phyloP scores from a whole-genome alignment of 2,329 filamentous ascomycete species.

The Keithomyces neogunnii region DNA sequence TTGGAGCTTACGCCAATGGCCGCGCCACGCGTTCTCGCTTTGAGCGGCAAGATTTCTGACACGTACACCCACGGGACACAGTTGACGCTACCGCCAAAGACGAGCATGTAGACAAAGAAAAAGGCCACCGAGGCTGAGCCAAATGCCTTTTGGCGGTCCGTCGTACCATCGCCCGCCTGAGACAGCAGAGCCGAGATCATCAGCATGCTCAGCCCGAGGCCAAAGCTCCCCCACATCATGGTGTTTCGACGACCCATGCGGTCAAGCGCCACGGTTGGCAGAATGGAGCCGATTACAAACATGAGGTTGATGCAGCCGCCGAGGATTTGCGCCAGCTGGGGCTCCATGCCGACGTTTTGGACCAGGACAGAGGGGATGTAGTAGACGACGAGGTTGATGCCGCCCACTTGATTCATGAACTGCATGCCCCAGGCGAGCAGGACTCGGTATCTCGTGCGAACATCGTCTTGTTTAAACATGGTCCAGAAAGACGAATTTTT shows the following conservation, averaged over 20 bases:
- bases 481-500: conserved; percentile 25
- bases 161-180: conserved; percentile 7
- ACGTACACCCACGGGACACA: conserved; percentile 29
- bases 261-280: conserved; percentile 26
- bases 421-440: conserved; percentile 38
- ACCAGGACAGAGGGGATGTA: conserved; percentile 24
- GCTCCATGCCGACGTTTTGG: conserved; percentile 22
- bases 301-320: conserved; percentile 28
- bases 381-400: conserved; percentile 37
- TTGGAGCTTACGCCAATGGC: conserved; percentile 25
- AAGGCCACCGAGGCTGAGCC: conserved; percentile 24
- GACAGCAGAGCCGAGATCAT: conserved; percentile 26
- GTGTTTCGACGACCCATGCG: conserved; percentile 30
- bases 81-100: conserved; percentile 16
- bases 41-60: conserved; percentile 25
- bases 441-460: conserved; percentile 34
- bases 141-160: conserved; percentile 3
- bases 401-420: conserved; percentile 41
- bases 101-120: conserved; percentile 22
- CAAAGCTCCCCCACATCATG: conserved; percentile 32
- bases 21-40: conserved; percentile 22
- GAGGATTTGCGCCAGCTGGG: conserved; percentile 22
- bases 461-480: conserved; percentile 34
- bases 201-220: conserved; percentile 26
- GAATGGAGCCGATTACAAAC: conserved; percentile 28